Evolutionary conservation across 208 protist genomes (phyloP), one percentile per base, ranked within the genome.

Genomic region (Crithidia brevicula): DNA sequence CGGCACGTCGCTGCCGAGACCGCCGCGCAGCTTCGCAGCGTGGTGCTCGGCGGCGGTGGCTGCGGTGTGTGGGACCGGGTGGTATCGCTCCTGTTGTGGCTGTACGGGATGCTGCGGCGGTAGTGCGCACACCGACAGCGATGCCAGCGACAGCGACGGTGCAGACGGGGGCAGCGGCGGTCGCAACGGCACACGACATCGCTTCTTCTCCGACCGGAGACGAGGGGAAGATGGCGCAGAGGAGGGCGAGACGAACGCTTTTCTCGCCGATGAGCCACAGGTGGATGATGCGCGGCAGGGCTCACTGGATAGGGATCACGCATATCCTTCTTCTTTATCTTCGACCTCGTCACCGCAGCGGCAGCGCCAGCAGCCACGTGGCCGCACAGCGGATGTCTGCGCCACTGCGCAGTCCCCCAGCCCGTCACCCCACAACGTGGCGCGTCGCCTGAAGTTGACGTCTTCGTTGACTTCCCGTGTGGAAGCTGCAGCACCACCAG

Each of bases 1-100:
- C 34, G 69, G 69, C 1, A 45, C 30, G n/a, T 59, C 38, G 3
- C 23, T 74, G 4, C 22, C 45, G 18, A 8, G 7, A 15, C 67
- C 57, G 1, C 2, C 23, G 11, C 36, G 40, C 1, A 9, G n/a
- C 34, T 27, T 64, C 11, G n/a, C 3, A n/a, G 46, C 4, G 33
- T 27, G 52, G 36, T 60, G 54, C 46, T 28, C 20, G 23, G 23
- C 40, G 10, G 46, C 30, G 43, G 23, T 28, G 23, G 46, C 22
- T n/a, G 52, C 52, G 31, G 52, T 58, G 33, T 31, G 28, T 20
- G 9, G 33, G 9, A 33, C 52, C 9, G 33, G 23, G 15, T 43
- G 11, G 15, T 20, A 15, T 58, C 6, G 50, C 13, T 13, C 18
- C 20, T 3, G 28, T 0, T 47, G 54, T 1, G n/a, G 33, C 36